Evolutionary conservation across 768 basidiomycete species (phyloP), one percentile per base, ranked within the genome.

Genomic region (Psilocybe sp.): DNA sequence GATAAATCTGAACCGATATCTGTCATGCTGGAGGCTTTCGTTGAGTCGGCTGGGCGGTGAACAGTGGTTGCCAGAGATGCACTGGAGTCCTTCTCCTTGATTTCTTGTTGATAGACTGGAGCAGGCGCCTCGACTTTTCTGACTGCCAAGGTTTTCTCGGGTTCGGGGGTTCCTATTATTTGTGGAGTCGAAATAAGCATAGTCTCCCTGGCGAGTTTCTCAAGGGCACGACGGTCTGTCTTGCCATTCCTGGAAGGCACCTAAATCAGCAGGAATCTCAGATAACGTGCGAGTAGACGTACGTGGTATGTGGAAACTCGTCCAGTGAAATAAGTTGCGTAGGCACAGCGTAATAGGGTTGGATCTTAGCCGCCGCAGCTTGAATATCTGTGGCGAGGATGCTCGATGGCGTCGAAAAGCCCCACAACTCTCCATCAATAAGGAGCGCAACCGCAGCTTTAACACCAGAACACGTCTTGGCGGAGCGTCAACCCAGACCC

Each of bases 301-400:
- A 79, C 78, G 69, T 53, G 18, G 82, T 84, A 56, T 75, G 73
- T 7, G 81, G 80, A 56, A 83, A 76, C 34, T 68, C 64, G 15
- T 69, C 69, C 44, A 82, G 63, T 3, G 68, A 61, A 33, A 78
- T 37, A 50, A 73, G 72, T 32, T 69, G 70, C 4, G 72, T 69
- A 7, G 82, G 81, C 5, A 82, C 77, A 9, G 80, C 82, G 58
- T 84, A 84, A 59, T 81, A 79, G 5, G 82, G 80, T 55, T 80
- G 79, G 2, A 78, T 66, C 50, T 76, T 73, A n/a, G 74, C 67
- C 2, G 76, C 67, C n/a, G 74, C 74, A 31, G 64, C 62, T 49
- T 63, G 67, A 18, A 80, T 74, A n/a, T 64, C 66, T 33, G 74
- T 72, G 14, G 65, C 49, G 41, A 63, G 58, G 6, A 69, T 65